phyloP scores from a whole-genome alignment of 2,329 filamentous ascomycete genomes.

The Trichoderma simmonsii region DNA sequence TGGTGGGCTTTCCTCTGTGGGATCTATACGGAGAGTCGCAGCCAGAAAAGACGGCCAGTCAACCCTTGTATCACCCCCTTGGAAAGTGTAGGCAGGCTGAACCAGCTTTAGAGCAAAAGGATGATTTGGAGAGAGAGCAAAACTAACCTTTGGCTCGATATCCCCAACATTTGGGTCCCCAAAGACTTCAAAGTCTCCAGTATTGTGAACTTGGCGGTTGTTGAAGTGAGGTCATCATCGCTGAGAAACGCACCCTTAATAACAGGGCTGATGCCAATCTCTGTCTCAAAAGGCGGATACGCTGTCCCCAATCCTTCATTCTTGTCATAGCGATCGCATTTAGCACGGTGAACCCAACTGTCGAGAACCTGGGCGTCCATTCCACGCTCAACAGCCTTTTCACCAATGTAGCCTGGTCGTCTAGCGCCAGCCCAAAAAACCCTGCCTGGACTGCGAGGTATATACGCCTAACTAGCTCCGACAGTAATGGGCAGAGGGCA shows the following conservation, averaged over 20 bases:
- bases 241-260: too few relatives aligned
- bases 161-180: too few relatives aligned
- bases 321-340: not conserved
- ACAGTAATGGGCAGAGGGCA: slow-evolving; percentile 73
- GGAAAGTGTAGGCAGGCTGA: too few relatives aligned
- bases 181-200: too few relatives aligned
- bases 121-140: too few relatives aligned
- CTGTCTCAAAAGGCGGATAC: too few relatives aligned
- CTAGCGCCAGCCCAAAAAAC: slow-evolving; percentile 78
- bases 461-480: slow-evolving; percentile 88
- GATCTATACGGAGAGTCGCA: slow-evolving; percentile 7
- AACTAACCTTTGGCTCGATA: too few relatives aligned
- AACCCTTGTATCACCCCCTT: not conserved
- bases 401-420: slow-evolving; percentile 53
- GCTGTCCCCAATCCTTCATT: not conserved
- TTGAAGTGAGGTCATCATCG: too few relatives aligned
- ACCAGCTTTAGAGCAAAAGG: too few relatives aligned
- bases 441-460: slow-evolving; percentile 65
- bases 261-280: too few relatives aligned
- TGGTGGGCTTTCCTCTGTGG: slow-evolving; percentile 25
- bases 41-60: slow-evolving; percentile 11
- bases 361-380: not conserved
- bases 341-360: not conserved
- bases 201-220: too few relatives aligned
- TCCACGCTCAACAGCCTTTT: slow-evolving; percentile 30